Evolutionary conservation across 192 early-diverging fungal species (phyloP), one percentile per base, ranked within the genome.

Genomic region (Umbelopsis ramanniana): DNA sequence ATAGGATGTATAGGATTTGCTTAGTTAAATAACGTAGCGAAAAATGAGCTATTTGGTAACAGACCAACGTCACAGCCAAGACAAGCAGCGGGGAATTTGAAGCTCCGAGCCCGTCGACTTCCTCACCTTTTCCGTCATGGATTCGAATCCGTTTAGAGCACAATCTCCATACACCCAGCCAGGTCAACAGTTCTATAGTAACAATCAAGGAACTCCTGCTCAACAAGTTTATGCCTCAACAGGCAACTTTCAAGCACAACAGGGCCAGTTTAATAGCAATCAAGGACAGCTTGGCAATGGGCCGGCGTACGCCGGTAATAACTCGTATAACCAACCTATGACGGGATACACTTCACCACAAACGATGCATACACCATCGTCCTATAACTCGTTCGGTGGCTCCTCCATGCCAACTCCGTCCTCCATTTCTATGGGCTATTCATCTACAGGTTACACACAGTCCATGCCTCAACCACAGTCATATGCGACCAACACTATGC

Each of bases 71-170:
- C 40, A 43, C 57, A 63, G 57, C 57, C 57, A 63, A 63, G 57
- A 63, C 57, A 63, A 63, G 7, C 12, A 14, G 14, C 26, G 17
- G 5, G 29, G 19, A 63, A n/a, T 63, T 63, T 63, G 14, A 63
- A 37, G 57, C 57, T 63, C 57, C 57, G 57, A 35, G 29, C 17
- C 33, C 48, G 0, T n/a, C 11, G 26, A 35, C 33, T 63, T 35
- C 12, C 33, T 19, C 26, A 35, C 33, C 57, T 12, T 37, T 63
- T 37, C 33, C 10, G 29, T 63, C 2, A 63, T 63, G 57, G 57
- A 63, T 63, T 33, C 57, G 4, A 63, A 63, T 63, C 57, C 57
- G 26, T 63, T 63, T 37, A 63, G 57, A 63, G 35, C 57, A 14
- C 57, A 63, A 38, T 63, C 57, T 19, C 57, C 57, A 2, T 63